Percentiles rank a stretch among this genome's conserved stretches.
Evolutionary conservation across 2,329 filamentous ascomycete genomes (phyloP).

Genomic region (Curvularia spicifera): DNA sequence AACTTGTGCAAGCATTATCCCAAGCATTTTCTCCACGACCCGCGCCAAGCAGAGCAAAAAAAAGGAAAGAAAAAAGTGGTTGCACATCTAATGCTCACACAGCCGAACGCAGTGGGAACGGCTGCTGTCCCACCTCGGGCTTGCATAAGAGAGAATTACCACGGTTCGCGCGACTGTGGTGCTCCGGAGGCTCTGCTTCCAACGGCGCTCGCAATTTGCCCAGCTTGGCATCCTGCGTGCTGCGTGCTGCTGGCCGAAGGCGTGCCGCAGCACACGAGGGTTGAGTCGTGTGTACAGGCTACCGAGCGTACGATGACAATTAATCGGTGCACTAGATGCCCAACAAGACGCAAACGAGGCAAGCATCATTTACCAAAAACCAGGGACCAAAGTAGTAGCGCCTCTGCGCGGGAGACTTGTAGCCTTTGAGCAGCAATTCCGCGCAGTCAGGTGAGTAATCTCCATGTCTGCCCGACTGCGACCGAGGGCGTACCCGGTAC

Average conservation of each 20-base stretch:
- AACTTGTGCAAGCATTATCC: conserved; percentile 35
- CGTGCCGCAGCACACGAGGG: conserved; percentile 9
- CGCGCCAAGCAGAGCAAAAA: conserved; percentile 27
- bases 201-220: conserved; percentile 21
- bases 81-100: conserved; percentile 9
- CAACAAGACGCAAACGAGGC: conserved; percentile 20
- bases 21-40: conserved; percentile 25
- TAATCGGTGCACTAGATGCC: conserved; percentile 10
- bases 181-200: conserved; percentile 17
- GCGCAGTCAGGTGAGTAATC: conserved; percentile 46
- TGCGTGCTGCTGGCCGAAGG: conserved; percentile 8
- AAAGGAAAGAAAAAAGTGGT: conserved; percentile 5
- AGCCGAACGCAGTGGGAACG: conserved; percentile 18
- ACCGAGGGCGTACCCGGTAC: conserved; percentile 36
- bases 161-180: conserved; percentile 26
- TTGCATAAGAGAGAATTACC: conserved; percentile 9
- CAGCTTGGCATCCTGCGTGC: conserved; percentile 10
- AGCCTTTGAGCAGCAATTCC: conserved; percentile 27
- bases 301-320: conserved; percentile 7
- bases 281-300: conserved; percentile 7
- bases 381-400: conserved; percentile 22
- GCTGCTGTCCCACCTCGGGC: conserved; percentile 25
- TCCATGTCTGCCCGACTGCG: conserved; percentile 12
- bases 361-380: conserved; percentile 25
- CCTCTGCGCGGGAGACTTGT: conserved; percentile 15